Base-by-base conservation (phyloP, 805 yeast species). In the Cyberlindnera xishuangbannaensis region DNA sequence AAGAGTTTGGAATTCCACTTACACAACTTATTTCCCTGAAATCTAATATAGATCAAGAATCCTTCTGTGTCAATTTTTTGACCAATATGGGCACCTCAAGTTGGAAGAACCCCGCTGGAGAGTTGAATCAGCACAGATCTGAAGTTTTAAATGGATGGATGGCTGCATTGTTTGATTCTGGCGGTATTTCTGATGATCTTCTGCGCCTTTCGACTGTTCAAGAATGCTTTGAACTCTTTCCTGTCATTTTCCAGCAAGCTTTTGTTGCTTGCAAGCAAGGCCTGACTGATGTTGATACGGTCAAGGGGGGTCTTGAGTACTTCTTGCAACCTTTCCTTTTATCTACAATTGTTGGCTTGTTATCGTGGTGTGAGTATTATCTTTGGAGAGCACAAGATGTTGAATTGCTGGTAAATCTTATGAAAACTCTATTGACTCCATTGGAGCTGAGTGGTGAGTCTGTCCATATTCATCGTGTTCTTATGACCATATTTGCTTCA, bases 131-230 rank as follows among this genome's bases (percentile, higher is more conserved):
- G 36, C 33, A 45, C 43, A 18, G 59, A 34, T 42, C 51, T 15
- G 57, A 57, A 26, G 44, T 61, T 8, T 58, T 79, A 13, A 72
- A 74, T 27, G 81, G 75, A 16, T 90, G 97, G 97, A 71, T 83
- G 28, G 61, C 71, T 18, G 88, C 92, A 1, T 56, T 90, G 25
- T 87, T 83, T 57, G 88, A 85, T 41, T 77, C 83, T 20, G 80
- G 79, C 24, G 95, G 96, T 4, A 74, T 88, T 23, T 79, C 95
- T 0, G 97, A 90, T 56, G 88, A 83, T 27, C 59, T 87, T 40
- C 74, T 88, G 50, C 71, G 78, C 44, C 64, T 76, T 9, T 73
- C 83, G 2, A 65, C 78, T 6, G 71, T 81, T 13, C 73, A 74
- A 44, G 88, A 84, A 37, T 73, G 83, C 32, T 72, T 82, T 40